Conservation (phyloP, 83 land plant species). For the Picea abies region DNA sequence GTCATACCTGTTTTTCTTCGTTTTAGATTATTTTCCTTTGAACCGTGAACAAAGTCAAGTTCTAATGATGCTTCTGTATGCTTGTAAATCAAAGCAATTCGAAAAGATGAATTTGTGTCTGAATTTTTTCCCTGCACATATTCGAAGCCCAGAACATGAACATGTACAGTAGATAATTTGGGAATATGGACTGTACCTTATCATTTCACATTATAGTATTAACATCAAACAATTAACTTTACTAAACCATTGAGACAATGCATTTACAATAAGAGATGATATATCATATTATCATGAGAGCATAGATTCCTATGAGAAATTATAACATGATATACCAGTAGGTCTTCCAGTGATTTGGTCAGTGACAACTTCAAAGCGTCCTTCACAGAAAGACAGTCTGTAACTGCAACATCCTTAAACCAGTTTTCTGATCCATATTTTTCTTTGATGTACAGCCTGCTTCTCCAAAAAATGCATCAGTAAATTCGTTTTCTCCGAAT, state of each 20-base stretch:
- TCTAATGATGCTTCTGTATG: constrained; percentile 24
- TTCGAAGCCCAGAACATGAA: too few relatives aligned
- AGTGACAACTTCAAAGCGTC: constrained; percentile 49
- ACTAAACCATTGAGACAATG: background rate
- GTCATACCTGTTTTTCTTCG: constrained; percentile 42
- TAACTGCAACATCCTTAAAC: constrained; percentile 29
- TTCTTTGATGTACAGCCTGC: constrained; percentile 43
- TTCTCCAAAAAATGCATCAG: background rate
- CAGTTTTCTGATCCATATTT: constrained; percentile 48
- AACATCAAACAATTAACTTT: background rate
- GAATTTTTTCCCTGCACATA: constrained; percentile 44
- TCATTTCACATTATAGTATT: background rate
- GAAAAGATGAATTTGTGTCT: constrained; percentile 26
- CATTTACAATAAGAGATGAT: background rate
- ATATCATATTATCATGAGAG: background rate
- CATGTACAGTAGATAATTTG: too few relatives aligned
- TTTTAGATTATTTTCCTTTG: constrained; percentile 25
- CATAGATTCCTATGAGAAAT: background rate
- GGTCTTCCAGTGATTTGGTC: constrained; percentile 35
- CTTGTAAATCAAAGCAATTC: constrained; percentile 42
- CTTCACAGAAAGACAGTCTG: constrained; percentile 31
- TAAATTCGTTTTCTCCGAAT: background rate
- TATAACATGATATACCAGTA: constrained; percentile 31
- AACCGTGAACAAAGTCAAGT: constrained; percentile 2
- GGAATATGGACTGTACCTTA: too few relatives aligned